phyloP scores from a whole-genome alignment of 1,284 basidiomycete species.

The Cutaneotrichosporon curvatum region DNA sequence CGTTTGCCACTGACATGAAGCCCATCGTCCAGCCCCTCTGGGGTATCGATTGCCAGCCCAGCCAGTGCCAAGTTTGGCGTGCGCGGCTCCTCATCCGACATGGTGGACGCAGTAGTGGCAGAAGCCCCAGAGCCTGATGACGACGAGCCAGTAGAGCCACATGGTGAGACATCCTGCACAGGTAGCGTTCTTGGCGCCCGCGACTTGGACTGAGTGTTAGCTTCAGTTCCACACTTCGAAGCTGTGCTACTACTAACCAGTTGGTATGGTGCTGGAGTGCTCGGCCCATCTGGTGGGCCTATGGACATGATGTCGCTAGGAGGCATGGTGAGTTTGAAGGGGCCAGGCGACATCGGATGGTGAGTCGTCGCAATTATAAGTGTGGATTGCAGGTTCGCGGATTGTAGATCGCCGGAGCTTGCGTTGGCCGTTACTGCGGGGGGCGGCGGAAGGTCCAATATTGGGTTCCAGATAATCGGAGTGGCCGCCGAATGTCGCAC shows the following conservation, averaged over 20 bases:
- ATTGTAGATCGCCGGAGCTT: too few species aligned
- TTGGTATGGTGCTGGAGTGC: constrained; percentile 9
- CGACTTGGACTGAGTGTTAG: too few species aligned
- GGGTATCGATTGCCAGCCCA: not conserved
- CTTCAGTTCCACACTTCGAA: not conserved
- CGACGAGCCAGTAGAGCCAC: too few species aligned
- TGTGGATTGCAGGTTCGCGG: too few species aligned
- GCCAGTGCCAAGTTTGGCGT: constrained; percentile 4
- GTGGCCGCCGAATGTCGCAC: too few species aligned
- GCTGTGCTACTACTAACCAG: not conserved
- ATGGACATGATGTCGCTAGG: not conserved
- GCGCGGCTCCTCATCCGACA: not conserved
- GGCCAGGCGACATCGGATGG: constrained; percentile 1
- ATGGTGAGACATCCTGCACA: too few species aligned
- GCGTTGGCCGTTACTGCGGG: too few species aligned
- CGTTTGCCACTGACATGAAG: constrained; percentile 11
- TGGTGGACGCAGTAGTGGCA: not conserved
- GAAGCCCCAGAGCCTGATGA: not conserved
- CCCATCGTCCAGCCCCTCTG: not conserved
- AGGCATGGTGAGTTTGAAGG: constrained; percentile 5
- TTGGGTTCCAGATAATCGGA: too few species aligned
- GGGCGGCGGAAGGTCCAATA: too few species aligned
- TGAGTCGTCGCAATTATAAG: too few species aligned
- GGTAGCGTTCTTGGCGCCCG: too few species aligned
- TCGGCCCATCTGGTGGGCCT: not conserved